Evolutionary conservation across 2,329 filamentous ascomycete genomes (phyloP), one percentile per base, ranked within the genome.

Genomic region (Endoconidiophora polonica): DNA sequence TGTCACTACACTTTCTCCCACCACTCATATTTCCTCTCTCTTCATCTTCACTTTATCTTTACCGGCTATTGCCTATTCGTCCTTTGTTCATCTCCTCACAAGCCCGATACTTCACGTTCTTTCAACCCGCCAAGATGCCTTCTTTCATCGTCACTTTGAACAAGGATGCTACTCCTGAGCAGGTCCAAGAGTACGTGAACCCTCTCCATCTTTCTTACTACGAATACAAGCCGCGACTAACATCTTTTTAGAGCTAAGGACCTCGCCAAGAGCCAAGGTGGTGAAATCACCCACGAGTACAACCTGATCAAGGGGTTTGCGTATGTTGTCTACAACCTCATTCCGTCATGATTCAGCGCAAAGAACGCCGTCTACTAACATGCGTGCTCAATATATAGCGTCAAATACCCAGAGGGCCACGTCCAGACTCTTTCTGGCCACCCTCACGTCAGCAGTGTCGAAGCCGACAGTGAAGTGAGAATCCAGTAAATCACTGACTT

Each of bases 291-390:
- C 50, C 79, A 91, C 58, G 84, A 91, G 64, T 94, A 86, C 72
- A 81, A 68, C 54, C 67, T 94, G 59, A 87, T 94, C 74, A 93
- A 90, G 70, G 88, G 83, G 52, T 95, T 95, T 70, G 81, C 84
- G 90, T 95, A 78, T 58, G 84, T 72, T 44, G 33, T 23, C 52
- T 38, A 20, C 16, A n/a, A 23, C n/a, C 16, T 18, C 3, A 38
- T 14, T 20, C 5, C 4, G 2, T 36, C 20, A 29, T 43, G 41
- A 41, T 37, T 24, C 37, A 7, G 22, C 18, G 16, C 22, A 10
- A 18, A 3, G 14, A 12, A 14, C 10, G 5, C 16, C 47, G 39
- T 42, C 14, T 14, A 24, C 16, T 24, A 41, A 33, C 16, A 37
- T 18, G 5, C 40, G 22, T 23, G 23, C 33, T 16, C 22, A 7